Conservation (phyloP, 352 stramenopile species). For the Phytophthora syringae region DNA sequence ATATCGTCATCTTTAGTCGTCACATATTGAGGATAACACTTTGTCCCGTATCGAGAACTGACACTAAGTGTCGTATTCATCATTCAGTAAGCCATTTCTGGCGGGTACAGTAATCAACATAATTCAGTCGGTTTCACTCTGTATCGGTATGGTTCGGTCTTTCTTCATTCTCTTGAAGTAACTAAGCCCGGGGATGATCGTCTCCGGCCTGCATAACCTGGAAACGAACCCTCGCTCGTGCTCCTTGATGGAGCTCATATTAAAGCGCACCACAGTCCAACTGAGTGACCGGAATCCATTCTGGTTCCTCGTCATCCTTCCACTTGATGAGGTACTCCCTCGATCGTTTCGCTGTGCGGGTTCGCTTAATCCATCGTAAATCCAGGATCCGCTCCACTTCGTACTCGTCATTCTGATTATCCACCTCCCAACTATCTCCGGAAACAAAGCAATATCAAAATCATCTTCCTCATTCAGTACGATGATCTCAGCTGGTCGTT, state of each 20-base stretch:
- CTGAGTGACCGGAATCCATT: not conserved
- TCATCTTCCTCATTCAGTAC: not conserved
- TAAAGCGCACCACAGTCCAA: not conserved
- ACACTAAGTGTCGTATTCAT: too few species aligned
- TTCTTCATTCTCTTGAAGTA: not conserved
- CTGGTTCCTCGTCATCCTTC: not conserved
- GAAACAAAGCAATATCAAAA: not conserved
- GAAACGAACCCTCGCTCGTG: not conserved
- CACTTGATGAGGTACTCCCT: constrained; percentile 8
- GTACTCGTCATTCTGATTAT: not conserved
- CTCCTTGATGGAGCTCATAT: constrained; percentile 4
- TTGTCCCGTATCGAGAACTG: too few species aligned
- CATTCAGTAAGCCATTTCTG: too few species aligned
- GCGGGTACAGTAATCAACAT: too few species aligned
- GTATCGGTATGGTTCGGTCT: not conserved
- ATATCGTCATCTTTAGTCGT: too few species aligned
- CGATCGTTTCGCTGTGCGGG: not conserved
- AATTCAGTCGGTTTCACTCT: not conserved
- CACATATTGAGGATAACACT: too few species aligned
- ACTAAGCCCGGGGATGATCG: not conserved
- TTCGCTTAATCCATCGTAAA: not conserved
- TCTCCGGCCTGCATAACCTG: not conserved
- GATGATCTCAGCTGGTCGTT: not conserved
- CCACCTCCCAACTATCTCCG: not conserved
- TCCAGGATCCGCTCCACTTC: not conserved